Conservation (phyloP, 352 stramenopile species). For the Globisporangium uncinulatum region DNA sequence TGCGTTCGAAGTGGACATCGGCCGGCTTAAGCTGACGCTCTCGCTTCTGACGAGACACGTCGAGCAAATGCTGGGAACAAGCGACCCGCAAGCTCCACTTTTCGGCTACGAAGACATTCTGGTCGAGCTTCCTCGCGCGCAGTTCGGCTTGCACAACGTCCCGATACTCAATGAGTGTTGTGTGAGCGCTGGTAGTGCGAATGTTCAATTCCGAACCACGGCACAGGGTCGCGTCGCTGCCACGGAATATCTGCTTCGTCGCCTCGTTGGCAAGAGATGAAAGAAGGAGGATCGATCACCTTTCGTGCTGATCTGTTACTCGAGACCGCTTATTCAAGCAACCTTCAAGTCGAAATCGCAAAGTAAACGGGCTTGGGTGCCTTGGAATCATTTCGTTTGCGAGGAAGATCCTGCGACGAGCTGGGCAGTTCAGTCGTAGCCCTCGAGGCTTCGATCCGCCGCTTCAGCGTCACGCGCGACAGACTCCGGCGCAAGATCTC, state of each 20-base stretch:
- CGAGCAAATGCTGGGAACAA: constrained; percentile 21
- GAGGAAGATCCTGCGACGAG: constrained; percentile 1
- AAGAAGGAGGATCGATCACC: neutral
- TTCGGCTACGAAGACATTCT: constrained; percentile 43
- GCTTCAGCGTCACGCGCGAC: constrained; percentile 49
- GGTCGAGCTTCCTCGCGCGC: constrained; percentile 22
- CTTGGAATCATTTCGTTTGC: constrained; percentile 12
- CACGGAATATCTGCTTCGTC: constrained; percentile 39
- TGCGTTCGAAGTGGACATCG: constrained; percentile 42
- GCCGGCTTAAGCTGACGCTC: constrained; percentile 37
- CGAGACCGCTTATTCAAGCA: too few species aligned
- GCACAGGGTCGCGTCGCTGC: constrained; percentile 49
- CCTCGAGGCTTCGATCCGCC: constrained; percentile 25
- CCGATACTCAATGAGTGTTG: constrained; percentile 51
- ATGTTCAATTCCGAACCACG: constrained; percentile 49
- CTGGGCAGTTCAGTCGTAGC: neutral
- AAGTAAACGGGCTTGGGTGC: constrained; percentile 30
- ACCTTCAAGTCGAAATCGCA: constrained; percentile 51
- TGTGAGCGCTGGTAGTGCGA: constrained; percentile 34
- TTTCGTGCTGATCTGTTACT: too few species aligned
- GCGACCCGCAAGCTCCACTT: constrained; percentile 9
- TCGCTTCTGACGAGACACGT: constrained; percentile 43
- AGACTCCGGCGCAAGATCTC: constrained; percentile 56
- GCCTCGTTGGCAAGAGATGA: constrained; percentile 17
- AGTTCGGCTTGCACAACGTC: constrained; percentile 33